phyloP scores from a whole-genome alignment of 1,139 yeast genomes.

The Scheffersomyces lignicola region DNA sequence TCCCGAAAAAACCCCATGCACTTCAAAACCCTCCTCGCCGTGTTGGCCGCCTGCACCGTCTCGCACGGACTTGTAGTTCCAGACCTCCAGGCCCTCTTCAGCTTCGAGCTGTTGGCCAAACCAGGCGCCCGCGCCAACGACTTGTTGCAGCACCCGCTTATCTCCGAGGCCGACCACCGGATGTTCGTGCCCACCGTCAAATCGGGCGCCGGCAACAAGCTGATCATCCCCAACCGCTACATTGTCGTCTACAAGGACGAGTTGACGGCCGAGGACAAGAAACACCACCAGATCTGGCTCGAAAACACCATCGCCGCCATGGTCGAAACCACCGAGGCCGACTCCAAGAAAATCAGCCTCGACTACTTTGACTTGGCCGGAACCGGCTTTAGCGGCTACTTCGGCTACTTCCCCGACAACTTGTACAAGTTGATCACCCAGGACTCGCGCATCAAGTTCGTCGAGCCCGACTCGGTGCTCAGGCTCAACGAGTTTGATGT shows the following conservation, averaged over 20 bases:
- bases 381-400: constrained; percentile 31
- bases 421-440: constrained; percentile 26
- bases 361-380: constrained; percentile 35
- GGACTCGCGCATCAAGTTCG: constrained; percentile 32
- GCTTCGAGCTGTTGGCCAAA: constrained; percentile 3
- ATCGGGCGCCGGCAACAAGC: not conserved
- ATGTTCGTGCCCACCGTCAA: not conserved
- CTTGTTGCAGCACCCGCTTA: not conserved
- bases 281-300: constrained; percentile 67
- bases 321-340: constrained; percentile 15
- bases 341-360: constrained; percentile 30
- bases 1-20: no score
- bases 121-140: constrained; percentile 1
- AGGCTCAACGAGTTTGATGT: constrained; percentile 33
- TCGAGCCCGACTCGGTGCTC: constrained; percentile 38
- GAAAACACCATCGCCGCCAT: constrained; percentile 16
- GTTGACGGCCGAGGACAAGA: constrained; percentile 26
- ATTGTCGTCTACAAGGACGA: constrained; percentile 37
- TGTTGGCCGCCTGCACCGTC: constrained; percentile 2
- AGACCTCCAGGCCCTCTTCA: constrained; percentile 1
- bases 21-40: constrained; percentile 1
- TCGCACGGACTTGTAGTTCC: constrained; percentile 2
- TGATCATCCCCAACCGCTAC: constrained; percentile 52
- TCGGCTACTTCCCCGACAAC: constrained; percentile 32
- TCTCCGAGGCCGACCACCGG: not conserved